A percentile compares a stretch with the other conserved stretches of the same genome.
Evolutionary conservation across 345 rosid genomes (phyloP).

Genomic region (Turnera subulata): DNA sequence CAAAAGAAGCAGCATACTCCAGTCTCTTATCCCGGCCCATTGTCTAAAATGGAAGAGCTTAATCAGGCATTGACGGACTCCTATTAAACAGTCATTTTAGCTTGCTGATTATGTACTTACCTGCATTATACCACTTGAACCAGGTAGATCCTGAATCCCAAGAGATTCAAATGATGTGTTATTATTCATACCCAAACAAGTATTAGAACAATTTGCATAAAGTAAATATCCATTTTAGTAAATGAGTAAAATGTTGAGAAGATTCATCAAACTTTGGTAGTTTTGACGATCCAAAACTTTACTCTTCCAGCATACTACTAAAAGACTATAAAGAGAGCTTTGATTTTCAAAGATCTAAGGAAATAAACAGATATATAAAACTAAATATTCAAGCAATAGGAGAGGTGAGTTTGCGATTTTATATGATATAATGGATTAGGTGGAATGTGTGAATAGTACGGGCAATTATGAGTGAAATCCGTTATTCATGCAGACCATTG

Average conservation of each 20-base stretch:
- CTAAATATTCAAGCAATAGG: too few species aligned
- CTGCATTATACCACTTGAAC: conserved; percentile 94
- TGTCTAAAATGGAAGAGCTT: conserved; percentile 40
- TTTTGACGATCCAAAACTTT: neutral
- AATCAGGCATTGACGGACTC: conserved; percentile 13
- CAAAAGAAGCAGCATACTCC: conserved; percentile 84
- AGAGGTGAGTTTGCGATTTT: too few species aligned
- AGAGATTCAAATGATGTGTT: conserved; percentile 1
- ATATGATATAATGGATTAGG: too few species aligned
- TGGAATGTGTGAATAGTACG: too few species aligned
- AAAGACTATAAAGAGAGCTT: too few species aligned
- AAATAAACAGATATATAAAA: too few species aligned
- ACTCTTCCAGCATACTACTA: neutral
- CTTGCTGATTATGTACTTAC: conserved; percentile 40
- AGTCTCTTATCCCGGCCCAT: conserved; percentile 90
- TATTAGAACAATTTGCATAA: neutral
- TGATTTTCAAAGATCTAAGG: too few species aligned
- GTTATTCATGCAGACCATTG: too few species aligned
- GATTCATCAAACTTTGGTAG: neutral
- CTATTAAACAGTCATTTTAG: neutral
- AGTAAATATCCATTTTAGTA: too few species aligned
- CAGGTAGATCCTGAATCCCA: conserved; percentile 72
- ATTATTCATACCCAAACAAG: neutral
- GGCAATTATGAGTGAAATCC: too few species aligned
- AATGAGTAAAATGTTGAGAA: neutral